Evolutionary conservation across 305 asterid species (phyloP).

Genomic region (Solanum hybrid): DNA sequence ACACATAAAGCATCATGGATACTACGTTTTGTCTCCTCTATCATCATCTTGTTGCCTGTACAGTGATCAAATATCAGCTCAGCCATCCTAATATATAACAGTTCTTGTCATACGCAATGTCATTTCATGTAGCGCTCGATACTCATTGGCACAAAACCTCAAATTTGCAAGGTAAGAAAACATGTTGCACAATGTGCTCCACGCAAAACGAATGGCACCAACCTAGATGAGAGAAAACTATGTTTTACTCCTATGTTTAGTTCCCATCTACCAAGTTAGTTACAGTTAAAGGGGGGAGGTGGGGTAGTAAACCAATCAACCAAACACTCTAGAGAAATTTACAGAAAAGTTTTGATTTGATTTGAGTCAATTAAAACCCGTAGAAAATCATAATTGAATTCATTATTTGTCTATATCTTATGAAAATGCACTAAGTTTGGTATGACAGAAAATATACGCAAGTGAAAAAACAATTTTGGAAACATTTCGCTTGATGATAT

Average conservation of each 20-base stretch:
- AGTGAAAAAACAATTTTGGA: neutral
- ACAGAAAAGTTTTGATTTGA: neutral
- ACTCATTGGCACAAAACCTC: neutral
- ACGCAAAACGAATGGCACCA: neutral
- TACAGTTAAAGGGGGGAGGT: neutral
- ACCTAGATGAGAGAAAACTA: neutral
- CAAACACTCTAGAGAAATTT: neutral
- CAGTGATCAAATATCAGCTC: slow-evolving; percentile 14
- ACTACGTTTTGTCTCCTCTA: slow-evolving; percentile 95
- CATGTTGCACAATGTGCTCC: neutral
- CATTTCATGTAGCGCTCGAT: neutral
- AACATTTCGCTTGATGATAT: neutral
- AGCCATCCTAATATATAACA: neutral
- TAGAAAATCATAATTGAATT: neutral
- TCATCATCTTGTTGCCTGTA: slow-evolving; percentile 94
- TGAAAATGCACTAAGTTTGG: neutral
- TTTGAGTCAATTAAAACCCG: neutral
- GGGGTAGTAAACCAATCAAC: neutral
- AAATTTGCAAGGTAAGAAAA: neutral
- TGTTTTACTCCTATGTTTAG: neutral
- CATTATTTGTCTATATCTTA: neutral
- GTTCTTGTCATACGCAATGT: neutral
- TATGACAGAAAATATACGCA: neutral
- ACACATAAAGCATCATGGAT: slow-evolving; percentile 86
- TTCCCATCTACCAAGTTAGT: neutral